A percentile compares a stretch with the other conserved stretches of the same genome.
Conservation (phyloP, 192 early-diverging fungal genomes). For the Phycomyces nitens region DNA sequence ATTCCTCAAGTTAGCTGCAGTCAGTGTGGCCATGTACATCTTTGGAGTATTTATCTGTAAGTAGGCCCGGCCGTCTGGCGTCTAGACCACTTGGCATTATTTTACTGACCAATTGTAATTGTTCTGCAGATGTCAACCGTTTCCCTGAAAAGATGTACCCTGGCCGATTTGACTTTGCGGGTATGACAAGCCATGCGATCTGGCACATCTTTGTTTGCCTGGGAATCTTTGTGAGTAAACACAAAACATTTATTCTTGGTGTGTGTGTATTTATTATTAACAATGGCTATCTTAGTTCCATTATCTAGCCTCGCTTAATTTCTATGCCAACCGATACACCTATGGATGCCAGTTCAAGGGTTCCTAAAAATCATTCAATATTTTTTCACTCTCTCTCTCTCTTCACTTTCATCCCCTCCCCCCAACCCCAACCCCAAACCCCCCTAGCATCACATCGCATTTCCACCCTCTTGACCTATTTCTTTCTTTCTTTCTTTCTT, state of each 20-base stretch:
- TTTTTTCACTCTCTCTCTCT: too few relatives aligned
- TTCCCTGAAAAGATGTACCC: slow-evolving; percentile 62
- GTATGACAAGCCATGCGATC: slow-evolving; percentile 55
- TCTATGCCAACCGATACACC: slow-evolving; percentile 49
- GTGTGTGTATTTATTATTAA: too few relatives aligned
- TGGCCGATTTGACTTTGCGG: slow-evolving; percentile 54
- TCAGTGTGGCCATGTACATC: slow-evolving; percentile 51
- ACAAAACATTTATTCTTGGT: too few relatives aligned
- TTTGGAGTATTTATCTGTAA: slow-evolving; percentile 56
- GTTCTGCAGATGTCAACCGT: slow-evolving; percentile 58
- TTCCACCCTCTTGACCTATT: background rate
- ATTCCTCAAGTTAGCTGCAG: slow-evolving; percentile 47
- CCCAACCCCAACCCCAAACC: too few relatives aligned
- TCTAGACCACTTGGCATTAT: too few relatives aligned
- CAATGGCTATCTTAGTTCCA: too few relatives aligned
- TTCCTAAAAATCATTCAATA: background rate
- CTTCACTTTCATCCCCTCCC: too few relatives aligned
- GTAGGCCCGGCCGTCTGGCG: too few relatives aligned
- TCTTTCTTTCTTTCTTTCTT: background rate
- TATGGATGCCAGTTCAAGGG: slow-evolving; percentile 38
- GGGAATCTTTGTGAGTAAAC: slow-evolving; percentile 48
- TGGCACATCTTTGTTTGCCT: slow-evolving; percentile 63
- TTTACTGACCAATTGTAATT: too few relatives aligned
- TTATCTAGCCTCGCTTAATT: slow-evolving; percentile 51
- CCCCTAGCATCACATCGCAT: background rate